Base-by-base conservation (phyloP, 805 yeast genomes). In the Lipomyces starkeyi region DNA sequence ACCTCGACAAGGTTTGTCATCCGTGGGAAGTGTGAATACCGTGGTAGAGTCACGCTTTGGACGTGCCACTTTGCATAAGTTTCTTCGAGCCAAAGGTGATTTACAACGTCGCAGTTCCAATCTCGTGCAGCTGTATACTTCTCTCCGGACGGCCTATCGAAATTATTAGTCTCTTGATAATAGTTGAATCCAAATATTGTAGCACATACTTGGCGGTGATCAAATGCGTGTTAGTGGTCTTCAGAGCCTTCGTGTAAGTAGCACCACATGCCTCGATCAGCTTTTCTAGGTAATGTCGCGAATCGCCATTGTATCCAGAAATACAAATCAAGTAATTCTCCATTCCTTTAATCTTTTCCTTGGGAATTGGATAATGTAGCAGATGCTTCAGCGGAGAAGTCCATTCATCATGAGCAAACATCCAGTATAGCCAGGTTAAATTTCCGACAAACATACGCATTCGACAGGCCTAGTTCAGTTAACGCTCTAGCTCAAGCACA, bases 1-100 rank as follows among this genome's bases (percentile, higher is more conserved):
- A 85, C 75, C n/a, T 83, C 80, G 14, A 83, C 81, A 58, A 84
- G 78, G 34, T 81, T 79, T 2, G 80, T 74, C 32, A 77, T 79
- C 53, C 80, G 77, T 0, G 86, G 85, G 54, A 86, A 79, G 60
- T 80, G 79, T 9, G 82, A 76, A 77, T 86, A 91, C 40, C 85
- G 80, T 2, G 85, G 81, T 17, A 77, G 74, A 0, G 79, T 73
- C 3, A 77, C 83, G 52, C 87, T 86, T 71, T 84, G 83, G 4
- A 82, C 71, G 61, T 78, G 79, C 93, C 95, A 90, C 58, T 83
- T 78, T 0, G 84, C 80, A 70, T 83, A 94, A 55, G 92, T 85
- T 64, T 91, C 93, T 75, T 94, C 98, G 14, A 94, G 78, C 99
- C 99, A 94, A 14, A 88, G 75, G 78, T 92, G 97, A 74, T 90